These are phyloP conservation scores for Dissophora globulifera DNA, from an alignment of 192 early-diverging fungal species.

Conservation along the genomic window DNA sequence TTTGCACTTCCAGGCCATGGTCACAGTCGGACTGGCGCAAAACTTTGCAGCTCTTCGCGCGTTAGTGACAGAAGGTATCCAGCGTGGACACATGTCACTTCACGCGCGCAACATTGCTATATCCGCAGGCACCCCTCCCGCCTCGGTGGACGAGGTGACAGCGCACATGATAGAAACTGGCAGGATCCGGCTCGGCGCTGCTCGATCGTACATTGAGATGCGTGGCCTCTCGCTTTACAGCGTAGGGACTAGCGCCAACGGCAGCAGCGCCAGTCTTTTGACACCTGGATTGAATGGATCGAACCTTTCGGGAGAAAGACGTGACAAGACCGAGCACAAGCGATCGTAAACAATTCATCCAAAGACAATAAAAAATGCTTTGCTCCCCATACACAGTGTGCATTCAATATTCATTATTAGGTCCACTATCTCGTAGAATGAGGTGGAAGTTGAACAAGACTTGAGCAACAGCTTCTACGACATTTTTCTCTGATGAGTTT, in stretches of 20 bases:
- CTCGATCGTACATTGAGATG: conserved; percentile 65
- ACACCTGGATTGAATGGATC: too few species aligned
- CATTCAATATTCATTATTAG: too few species aligned
- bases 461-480: too few species aligned
- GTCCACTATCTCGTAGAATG: too few species aligned
- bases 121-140: conserved; percentile 74
- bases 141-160: conserved; percentile 72
- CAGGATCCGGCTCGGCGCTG: conserved; percentile 68
- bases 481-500: too few species aligned
- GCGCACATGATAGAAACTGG: conserved; percentile 75
- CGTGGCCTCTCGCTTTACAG: conserved; percentile 54
- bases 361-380: too few species aligned
- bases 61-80: conserved; percentile 79
- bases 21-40: conserved; percentile 76
- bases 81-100: conserved; percentile 75
- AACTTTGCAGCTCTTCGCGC: conserved; percentile 84
- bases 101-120: conserved; percentile 73
- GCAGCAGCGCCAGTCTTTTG: too few species aligned
- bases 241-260: conserved; percentile 21
- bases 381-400: too few species aligned
- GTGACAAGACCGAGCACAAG: too few species aligned
- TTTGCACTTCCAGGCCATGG: conserved; percentile 59
- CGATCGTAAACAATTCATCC: too few species aligned
- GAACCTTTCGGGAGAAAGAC: too few species aligned
- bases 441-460: too few species aligned